Percentiles rank a stretch among this genome's conserved stretches.
Evolutionary conservation across 352 stramenopile species (phyloP).

Genomic region (Phytophthora rubi): DNA sequence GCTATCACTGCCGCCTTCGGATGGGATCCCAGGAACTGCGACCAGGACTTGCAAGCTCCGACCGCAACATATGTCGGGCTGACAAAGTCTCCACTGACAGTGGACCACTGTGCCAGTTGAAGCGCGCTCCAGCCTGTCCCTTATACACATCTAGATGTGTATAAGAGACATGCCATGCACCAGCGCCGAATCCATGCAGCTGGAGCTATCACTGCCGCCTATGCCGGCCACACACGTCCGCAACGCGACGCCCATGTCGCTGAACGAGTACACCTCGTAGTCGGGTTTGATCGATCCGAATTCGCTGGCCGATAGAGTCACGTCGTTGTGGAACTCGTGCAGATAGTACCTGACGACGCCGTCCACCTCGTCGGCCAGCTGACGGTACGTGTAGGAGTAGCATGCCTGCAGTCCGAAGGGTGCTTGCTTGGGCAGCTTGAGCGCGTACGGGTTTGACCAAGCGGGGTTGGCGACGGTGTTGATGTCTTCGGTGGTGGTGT

Average conservation of each 20-base stretch:
- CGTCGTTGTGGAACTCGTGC: conserved; percentile 58
- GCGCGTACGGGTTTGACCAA: conserved; percentile 65
- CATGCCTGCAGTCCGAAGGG: conserved; percentile 51
- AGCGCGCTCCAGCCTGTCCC: conserved; percentile 1
- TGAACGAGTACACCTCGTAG: conserved; percentile 61
- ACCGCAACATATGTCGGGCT: conserved; percentile 13
- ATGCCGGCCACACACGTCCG: conserved; percentile 43
- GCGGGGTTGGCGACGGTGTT: conserved; percentile 47
- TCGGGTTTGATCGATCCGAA: conserved; percentile 43
- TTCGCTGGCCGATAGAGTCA: conserved; percentile 57
- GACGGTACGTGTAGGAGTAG: conserved; percentile 57
- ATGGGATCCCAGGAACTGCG: conserved; percentile 15
- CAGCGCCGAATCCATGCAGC: no score
- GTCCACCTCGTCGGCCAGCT: conserved; percentile 42
- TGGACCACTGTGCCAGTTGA: conserved; percentile 8
- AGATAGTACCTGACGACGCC: conserved; percentile 55
- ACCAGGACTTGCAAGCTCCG: conserved; percentile 23
- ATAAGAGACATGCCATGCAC: no score
- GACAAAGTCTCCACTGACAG: conserved; percentile 12
- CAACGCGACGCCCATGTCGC: conserved; percentile 55
- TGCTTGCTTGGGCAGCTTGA: conserved; percentile 43
- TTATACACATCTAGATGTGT: no score
- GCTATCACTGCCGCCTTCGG: conserved; percentile 8
- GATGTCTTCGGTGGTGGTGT: conserved; percentile 48
- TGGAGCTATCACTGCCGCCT: no score